Evolutionary conservation across 441 rosid genomes (phyloP), one percentile per base, ranked within the genome.

Genomic region (Gossypium schwendimanii): DNA sequence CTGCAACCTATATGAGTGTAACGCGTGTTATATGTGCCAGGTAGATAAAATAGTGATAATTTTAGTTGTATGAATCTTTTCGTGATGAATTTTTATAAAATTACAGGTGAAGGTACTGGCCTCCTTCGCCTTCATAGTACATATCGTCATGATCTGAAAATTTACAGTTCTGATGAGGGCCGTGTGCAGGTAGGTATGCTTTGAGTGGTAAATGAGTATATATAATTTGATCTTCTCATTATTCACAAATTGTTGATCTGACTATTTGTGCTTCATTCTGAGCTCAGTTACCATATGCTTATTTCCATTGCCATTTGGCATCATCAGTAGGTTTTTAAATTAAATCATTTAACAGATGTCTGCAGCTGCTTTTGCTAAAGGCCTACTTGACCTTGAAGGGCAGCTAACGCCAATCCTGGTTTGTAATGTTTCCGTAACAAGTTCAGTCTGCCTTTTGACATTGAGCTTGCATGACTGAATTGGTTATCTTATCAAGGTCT

Each of bases 301-400:
- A 15, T 20, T 5, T 26, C 60, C 41, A 24, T 41, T 71, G 54
- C 67, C 12, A 1, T 49, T 57, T 52, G 64, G 49, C 52, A 63
- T 58, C 45, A 68, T 68, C 21, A 50, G 33, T 69, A 28, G 39
- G 28, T 59, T 49, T 61, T 23, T 72, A 50, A 20, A 26, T 72
- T 61, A 72, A 60, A 69, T 20, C 6, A 31, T 20, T 61, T 31
- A 64, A 60, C 69, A 96, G 99, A 96, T 96, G 99, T 96, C 99
- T 79, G 99, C 98, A 63, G 99, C 99, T 77, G 99, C 98, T 67
- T 96, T 96, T 85, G 99, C 99, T 14, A 96, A 96, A 87, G 99
- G 99, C 80, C 94, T 96, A 73, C 98, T 96, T 78, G 99, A 96
- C 82, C 84, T 96, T 61, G 99, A 96, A 91, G 99, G 99, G 80